Percentiles rank a stretch among this genome's conserved stretches.
These are phyloP conservation scores for Orbilia javanica DNA, from an alignment of 2,329 filamentous ascomycete genomes.

Conservation along the genomic window DNA sequence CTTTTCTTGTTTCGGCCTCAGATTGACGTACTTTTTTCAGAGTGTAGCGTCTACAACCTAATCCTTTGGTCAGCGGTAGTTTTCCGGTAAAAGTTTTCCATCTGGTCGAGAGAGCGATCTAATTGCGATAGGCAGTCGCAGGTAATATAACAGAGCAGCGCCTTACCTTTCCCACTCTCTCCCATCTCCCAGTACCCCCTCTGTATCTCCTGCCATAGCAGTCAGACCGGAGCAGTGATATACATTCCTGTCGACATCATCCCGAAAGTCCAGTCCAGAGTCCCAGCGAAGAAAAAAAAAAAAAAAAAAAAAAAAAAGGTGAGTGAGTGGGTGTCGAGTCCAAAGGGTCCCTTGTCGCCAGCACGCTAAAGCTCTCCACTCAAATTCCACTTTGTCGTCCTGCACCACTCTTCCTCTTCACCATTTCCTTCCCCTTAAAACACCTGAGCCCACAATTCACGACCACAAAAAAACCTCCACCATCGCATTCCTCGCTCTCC, in stretches of 20 bases:
- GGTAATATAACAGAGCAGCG: too few relatives aligned
- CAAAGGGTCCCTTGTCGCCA: constrained; percentile 51
- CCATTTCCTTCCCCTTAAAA: constrained; percentile 49
- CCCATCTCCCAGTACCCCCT: not conserved
- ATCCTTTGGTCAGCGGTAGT: constrained; percentile 24
- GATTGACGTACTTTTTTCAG: constrained; percentile 51
- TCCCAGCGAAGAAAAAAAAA: not conserved
- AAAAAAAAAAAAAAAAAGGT: not conserved
- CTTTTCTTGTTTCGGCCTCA: constrained; percentile 50
- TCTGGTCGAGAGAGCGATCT: not conserved
- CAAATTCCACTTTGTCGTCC: constrained; percentile 43
- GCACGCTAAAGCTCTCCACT: constrained; percentile 44
- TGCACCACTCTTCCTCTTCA: constrained; percentile 28
- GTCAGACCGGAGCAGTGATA: not conserved
- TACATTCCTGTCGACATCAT: not conserved
- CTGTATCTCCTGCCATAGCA: too few relatives aligned
- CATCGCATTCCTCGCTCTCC: constrained; percentile 25
- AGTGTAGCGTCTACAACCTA: constrained; percentile 45
- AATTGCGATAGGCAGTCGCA: too few relatives aligned
- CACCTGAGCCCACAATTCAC: constrained; percentile 49
- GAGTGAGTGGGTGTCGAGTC: constrained; percentile 1
- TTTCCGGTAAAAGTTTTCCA: constrained; percentile 19
- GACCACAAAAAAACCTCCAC: constrained; percentile 28
- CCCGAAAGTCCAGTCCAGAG: not conserved
- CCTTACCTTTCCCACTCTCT: not conserved